Evolutionary conservation across 208 protist genomes (phyloP).

Genomic region (Spongospora subterranea): DNA sequence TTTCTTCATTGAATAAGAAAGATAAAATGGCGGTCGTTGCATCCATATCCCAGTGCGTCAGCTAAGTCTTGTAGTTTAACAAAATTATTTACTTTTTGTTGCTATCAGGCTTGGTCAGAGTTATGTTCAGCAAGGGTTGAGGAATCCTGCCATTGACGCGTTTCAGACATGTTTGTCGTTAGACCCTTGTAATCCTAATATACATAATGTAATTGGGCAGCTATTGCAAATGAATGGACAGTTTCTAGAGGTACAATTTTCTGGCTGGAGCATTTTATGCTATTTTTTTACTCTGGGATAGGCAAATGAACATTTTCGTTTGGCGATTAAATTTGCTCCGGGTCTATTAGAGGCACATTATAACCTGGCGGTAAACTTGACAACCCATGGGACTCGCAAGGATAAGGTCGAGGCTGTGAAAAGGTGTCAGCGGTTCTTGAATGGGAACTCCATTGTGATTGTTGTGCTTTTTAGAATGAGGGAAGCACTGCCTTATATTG

Average conservation of each 20-base stretch:
- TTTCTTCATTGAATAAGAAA: background rate
- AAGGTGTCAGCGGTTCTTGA: background rate
- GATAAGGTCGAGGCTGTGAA: constrained; percentile 32
- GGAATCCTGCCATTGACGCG: constrained; percentile 5
- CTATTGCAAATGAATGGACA: constrained; percentile 36
- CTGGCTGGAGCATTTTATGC: background rate
- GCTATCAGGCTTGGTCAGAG: constrained; percentile 1
- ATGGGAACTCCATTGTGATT: background rate
- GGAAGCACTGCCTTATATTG: background rate
- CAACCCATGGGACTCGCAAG: background rate
- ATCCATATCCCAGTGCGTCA: background rate
- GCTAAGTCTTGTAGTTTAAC: background rate
- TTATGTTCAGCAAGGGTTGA: constrained; percentile 7
- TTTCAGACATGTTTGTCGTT: constrained; percentile 10
- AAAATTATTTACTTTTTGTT: background rate
- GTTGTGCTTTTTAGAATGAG: background rate
- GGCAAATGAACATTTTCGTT: constrained; percentile 28
- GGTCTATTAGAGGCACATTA: constrained; percentile 45
- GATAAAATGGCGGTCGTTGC: background rate
- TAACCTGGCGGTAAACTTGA: constrained; percentile 50
- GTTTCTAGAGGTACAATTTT: background rate
- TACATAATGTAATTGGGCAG: constrained; percentile 23
- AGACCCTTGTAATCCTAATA: constrained; percentile 7
- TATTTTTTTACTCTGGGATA: background rate
- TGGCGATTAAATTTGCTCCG: constrained; percentile 35